Evolutionary conservation across 2,329 filamentous ascomycete species (phyloP).

Genomic region (Penicillium sp.): DNA sequence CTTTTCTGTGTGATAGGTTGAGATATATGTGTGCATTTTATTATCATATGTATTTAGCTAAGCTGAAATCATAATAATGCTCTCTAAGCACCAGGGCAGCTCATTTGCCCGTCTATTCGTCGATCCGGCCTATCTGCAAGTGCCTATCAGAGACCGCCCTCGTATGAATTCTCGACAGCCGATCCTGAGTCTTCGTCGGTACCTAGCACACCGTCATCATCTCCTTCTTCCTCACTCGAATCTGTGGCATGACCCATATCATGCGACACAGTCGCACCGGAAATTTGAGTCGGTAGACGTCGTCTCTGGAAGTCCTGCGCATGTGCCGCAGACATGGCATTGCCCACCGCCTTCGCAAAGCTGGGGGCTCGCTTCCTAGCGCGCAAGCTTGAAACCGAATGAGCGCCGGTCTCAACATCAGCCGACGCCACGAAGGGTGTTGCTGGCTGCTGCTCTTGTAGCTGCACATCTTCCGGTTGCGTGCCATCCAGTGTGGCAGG

Average conservation of each 20-base stretch:
- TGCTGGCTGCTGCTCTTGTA: slow-evolving; percentile 24
- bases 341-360: slow-evolving; percentile 50
- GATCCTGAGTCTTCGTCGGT: slow-evolving; percentile 27
- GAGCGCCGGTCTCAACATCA: slow-evolving; percentile 29
- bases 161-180: background rate
- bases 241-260: slow-evolving; percentile 32
- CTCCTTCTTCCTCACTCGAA: slow-evolving; percentile 34
- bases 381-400: slow-evolving; percentile 24
- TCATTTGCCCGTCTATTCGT: slow-evolving; percentile 2
- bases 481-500: slow-evolving; percentile 10
- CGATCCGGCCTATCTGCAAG: slow-evolving; percentile 7
- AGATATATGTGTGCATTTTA: background rate
- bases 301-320: slow-evolving; percentile 88
- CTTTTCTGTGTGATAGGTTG: too few relatives aligned
- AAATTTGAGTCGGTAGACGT: slow-evolving; percentile 48
- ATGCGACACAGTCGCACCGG: slow-evolving; percentile 31
- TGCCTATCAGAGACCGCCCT: background rate
- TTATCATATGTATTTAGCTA: background rate
- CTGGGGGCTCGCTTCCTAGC: slow-evolving; percentile 26
- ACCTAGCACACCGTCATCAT: slow-evolving; percentile 29
- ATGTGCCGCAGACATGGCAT: slow-evolving; percentile 73
- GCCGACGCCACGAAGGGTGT: slow-evolving; percentile 17
- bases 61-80: background rate
- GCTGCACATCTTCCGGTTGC: slow-evolving; percentile 20
- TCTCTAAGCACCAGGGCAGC: background rate